Evolutionary conservation across 768 basidiomycete species (phyloP).

Genomic region (Lactarius hengduanensis): DNA sequence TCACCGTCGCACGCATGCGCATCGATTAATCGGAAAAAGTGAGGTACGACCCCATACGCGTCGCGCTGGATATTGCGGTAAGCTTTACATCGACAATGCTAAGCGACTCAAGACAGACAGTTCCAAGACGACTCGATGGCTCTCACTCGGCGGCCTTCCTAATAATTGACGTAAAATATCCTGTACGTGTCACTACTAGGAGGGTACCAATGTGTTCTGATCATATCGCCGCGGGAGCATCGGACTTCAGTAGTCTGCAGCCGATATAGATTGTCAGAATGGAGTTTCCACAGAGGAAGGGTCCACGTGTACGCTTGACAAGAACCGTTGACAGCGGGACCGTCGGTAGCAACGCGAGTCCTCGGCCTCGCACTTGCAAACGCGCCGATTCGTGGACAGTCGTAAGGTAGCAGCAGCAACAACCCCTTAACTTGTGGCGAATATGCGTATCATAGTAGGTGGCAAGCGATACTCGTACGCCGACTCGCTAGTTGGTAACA

Average conservation of each 20-base stretch:
- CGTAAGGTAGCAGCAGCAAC: not conserved
- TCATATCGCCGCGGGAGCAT: not conserved
- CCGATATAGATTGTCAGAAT: not conserved
- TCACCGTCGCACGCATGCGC: not conserved
- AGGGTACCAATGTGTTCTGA: not conserved
- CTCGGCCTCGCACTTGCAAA: not conserved
- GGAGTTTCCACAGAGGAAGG: not conserved
- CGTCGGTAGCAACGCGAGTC: not conserved
- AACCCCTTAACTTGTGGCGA: not conserved
- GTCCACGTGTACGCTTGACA: not conserved
- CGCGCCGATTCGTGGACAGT: not conserved
- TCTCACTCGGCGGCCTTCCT: not conserved
- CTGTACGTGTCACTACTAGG: not conserved
- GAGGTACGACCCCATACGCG: too few species aligned
- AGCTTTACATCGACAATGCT: not conserved
- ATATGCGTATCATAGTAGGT: too few species aligned
- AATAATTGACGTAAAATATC: not conserved
- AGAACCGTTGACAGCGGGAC: not conserved
- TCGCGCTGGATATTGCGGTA: not conserved
- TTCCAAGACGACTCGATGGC: not conserved
- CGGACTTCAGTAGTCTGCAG: not conserved
- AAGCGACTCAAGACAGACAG: not conserved
- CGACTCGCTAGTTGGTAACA: not conserved
- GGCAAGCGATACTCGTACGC: not conserved
- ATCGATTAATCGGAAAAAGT: not conserved